Conservation (phyloP, 768 basidiomycete genomes). For the Mycena vitilis region DNA sequence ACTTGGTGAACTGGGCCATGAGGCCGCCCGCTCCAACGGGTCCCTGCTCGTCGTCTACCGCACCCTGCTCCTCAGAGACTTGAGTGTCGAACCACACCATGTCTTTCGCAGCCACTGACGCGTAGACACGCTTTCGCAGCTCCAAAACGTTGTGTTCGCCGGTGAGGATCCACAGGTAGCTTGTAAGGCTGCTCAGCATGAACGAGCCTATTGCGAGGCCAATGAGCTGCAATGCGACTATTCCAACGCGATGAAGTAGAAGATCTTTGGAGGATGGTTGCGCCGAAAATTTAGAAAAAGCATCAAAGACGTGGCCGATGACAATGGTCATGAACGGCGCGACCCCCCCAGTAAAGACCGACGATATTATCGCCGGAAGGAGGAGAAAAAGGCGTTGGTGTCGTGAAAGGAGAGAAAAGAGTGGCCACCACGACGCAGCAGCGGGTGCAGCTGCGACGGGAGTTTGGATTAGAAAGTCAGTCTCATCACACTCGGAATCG, state of each 20-base stretch:
- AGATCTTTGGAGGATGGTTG: constrained; percentile 54
- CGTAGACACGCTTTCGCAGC: constrained; percentile 76
- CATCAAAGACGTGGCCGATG: constrained; percentile 80
- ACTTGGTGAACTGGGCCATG: constrained; percentile 94
- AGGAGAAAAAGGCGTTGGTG: constrained; percentile 69
- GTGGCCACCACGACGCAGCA: constrained; percentile 51
- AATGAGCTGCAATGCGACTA: constrained; percentile 74
- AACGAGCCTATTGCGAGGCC: constrained; percentile 75
- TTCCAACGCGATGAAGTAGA: constrained; percentile 67
- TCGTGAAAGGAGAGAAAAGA: constrained; percentile 75
- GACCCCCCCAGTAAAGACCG: constrained; percentile 75
- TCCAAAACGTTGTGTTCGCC: constrained; percentile 84
- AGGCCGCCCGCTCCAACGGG: constrained; percentile 87
- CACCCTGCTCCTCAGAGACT: constrained; percentile 47
- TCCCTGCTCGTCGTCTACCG: constrained; percentile 53
- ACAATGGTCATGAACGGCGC: constrained; percentile 91
- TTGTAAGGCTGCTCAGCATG: constrained; percentile 78
- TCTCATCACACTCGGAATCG: constrained; percentile 10
- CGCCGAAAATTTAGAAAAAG: constrained; percentile 70
- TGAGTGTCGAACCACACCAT: constrained; percentile 93
- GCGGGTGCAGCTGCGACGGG: constrained; percentile 52
- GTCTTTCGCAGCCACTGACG: constrained; percentile 71
- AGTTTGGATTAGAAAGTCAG: constrained; percentile 27
- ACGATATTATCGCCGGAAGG: constrained; percentile 72
- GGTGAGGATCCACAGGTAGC: constrained; percentile 86